Base-by-base conservation (phyloP, 140 eudicot genomes). In the Stevia rebaudiana region DNA sequence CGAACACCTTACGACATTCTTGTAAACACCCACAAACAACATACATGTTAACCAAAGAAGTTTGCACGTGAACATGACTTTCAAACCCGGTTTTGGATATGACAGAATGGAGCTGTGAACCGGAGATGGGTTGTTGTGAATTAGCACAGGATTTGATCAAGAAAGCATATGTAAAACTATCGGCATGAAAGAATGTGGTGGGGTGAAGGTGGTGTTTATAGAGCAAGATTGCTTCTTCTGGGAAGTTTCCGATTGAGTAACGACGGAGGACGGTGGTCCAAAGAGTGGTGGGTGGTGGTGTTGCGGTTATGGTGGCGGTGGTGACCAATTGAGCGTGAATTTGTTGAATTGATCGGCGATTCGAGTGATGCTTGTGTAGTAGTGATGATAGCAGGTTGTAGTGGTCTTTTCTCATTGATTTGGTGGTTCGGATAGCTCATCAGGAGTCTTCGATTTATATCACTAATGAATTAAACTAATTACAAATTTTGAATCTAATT, bases 191-290 rank as follows among this genome's bases (percentile, higher is more conserved):
- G 13, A 12, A 16, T 7, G 65, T 16, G 52, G 65, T 50, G 44
- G 71, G 76, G 62, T 35, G 62, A 11, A 72, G 83, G 61, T 75
- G 79, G 68, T 79, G 78, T 57, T 81, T 83, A 57, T 61, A 86
- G 67, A 89, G 80, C 41, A 64, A 58, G 8, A 86, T 1, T 24
- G 95, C 86, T 36, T 79, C 83, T 53, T 70, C 51, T 0, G 94
- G 92, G 71, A 55, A 65, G 5, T 71, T 22, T 12, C 84, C 70
- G 24, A 81, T 67, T n/a, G 97, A 69, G 69, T 89, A 89, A 28
- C 74, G 80, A 54, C 84, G 79, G 56, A 89, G 61, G 24, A 89
- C 43, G 43, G 89, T 47, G 72, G 82, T 79, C 87, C 82, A 78
- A 17, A 75, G 65, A 2, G 44, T 75, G 53, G 47, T 44, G 19